These are phyloP conservation scores for Mycena albidolilacea DNA, from an alignment of 768 basidiomycete species.

Conservation along the genomic window DNA sequence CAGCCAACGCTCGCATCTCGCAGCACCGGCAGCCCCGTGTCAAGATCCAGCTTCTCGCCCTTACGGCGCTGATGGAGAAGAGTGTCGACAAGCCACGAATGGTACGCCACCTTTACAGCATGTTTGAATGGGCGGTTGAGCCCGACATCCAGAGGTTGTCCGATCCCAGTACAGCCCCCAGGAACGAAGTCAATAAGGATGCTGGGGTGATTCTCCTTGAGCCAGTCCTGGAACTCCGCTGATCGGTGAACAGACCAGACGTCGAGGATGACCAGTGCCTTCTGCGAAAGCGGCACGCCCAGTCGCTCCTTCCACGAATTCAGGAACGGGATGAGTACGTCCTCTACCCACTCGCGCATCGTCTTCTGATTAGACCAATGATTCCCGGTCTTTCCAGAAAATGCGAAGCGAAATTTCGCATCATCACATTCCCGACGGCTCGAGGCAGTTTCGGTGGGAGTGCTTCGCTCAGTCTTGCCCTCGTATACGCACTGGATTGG, in stretches of 20 bases:
- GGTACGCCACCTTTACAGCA: no score
- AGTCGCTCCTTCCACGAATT: constrained; percentile 6
- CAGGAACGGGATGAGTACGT: constrained; percentile 43
- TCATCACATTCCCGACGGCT: no score
- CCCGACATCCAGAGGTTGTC: no score
- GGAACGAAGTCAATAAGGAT: constrained; percentile 44
- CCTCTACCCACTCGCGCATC: constrained; percentile 40
- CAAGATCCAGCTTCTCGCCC: no score
- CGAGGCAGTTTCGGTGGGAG: no score
- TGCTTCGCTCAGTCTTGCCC: constrained; percentile 35
- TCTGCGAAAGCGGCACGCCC: constrained; percentile 27
- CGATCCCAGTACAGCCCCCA: constrained; percentile 7
- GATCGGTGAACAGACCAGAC: constrained; percentile 40
- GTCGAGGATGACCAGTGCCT: constrained; percentile 38
- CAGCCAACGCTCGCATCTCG: no score
- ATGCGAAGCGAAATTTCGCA: no score
- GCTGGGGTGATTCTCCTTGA: constrained; percentile 42
- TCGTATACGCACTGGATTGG: constrained; percentile 50
- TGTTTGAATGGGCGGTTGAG: no score
- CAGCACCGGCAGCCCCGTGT: no score
- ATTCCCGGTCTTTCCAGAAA: constrained; percentile 18
- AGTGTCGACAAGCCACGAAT: no score
- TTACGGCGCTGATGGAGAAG: no score
- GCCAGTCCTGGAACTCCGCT: constrained; percentile 46
- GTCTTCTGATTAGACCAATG: constrained; percentile 36